Conservation (phyloP, 768 basidiomycete genomes). For the Naganishia onofrii region DNA sequence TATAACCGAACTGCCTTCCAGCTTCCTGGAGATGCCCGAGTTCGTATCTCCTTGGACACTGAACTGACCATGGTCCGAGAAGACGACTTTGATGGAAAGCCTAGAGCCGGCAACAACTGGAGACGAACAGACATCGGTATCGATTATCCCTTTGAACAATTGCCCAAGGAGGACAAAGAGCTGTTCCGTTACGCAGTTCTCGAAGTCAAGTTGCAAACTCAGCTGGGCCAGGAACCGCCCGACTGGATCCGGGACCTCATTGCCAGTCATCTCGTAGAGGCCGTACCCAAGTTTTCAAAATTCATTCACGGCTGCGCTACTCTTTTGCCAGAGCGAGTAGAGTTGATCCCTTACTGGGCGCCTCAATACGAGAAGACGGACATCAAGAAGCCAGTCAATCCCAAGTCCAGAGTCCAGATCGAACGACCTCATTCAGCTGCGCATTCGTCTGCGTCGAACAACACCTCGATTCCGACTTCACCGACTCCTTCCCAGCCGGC, state of each 20-base stretch:
- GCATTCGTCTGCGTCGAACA: constrained; percentile 47
- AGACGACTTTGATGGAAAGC: constrained; percentile 86
- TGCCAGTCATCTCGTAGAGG: constrained; percentile 89
- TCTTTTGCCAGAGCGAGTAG: constrained; percentile 83
- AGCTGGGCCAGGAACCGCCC: constrained; percentile 90
- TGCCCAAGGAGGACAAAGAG: constrained; percentile 76
- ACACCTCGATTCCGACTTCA: constrained; percentile 52
- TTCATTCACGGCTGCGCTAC: constrained; percentile 97
- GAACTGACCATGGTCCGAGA: constrained; percentile 91
- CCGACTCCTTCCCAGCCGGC: constrained; percentile 51
- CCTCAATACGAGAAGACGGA: constrained; percentile 92
- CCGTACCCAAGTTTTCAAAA: constrained; percentile 93
- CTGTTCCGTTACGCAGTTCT: constrained; percentile 95
- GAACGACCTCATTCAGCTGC: constrained; percentile 62
- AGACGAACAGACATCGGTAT: constrained; percentile 89
- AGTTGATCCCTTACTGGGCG: constrained; percentile 96
- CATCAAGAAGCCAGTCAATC: constrained; percentile 90
- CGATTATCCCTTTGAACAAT: constrained; percentile 80
- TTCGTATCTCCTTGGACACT: constrained; percentile 96
- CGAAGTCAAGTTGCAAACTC: constrained; percentile 96
- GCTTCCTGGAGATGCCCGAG: constrained; percentile 95
- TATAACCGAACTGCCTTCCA: constrained; percentile 99
- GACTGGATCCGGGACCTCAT: constrained; percentile 97
- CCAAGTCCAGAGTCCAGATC: constrained; percentile 57
- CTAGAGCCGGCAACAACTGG: constrained; percentile 85